Evolutionary conservation across 176 grass and related monocot species (phyloP).

Genomic region (Ananas comosus): DNA sequence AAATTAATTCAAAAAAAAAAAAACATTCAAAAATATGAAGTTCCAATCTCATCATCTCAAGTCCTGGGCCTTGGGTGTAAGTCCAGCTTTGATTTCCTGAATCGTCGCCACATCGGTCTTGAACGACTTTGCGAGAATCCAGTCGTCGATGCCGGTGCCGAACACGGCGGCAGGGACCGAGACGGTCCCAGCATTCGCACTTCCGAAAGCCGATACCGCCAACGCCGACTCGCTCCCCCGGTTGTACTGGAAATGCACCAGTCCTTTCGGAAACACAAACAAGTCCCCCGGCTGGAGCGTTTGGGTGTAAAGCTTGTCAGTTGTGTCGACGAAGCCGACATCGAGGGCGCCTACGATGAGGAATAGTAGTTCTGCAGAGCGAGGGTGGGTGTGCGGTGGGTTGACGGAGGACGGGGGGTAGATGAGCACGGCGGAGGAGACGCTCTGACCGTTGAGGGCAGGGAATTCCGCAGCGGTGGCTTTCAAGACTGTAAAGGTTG

Average conservation of each 20-base stretch:
- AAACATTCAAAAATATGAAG: background rate
- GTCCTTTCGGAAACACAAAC: conserved; percentile 42
- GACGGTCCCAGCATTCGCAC: conserved; percentile 32
- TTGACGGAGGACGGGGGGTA: conserved; percentile 23
- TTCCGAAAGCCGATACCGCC: conserved; percentile 31
- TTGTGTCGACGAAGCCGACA: conserved; percentile 26
- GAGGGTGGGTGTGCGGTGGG: conserved; percentile 36
- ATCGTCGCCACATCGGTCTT: conserved; percentile 12
- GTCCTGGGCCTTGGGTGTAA: background rate
- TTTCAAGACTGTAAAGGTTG: conserved; percentile 19
- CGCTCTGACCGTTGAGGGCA: conserved; percentile 32
- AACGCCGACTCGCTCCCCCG: background rate
- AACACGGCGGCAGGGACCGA: conserved; percentile 13
- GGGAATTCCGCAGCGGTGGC: conserved; percentile 30
- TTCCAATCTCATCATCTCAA: background rate
- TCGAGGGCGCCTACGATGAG: conserved; percentile 14
- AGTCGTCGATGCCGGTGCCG: conserved; percentile 20
- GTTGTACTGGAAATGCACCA: conserved; percentile 43
- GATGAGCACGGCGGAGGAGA: conserved; percentile 23
- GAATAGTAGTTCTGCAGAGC: conserved; percentile 26
- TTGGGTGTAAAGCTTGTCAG: conserved; percentile 14
- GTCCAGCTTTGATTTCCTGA: background rate
- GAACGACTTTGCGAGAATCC: conserved; percentile 27
- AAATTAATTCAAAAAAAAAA: background rate
- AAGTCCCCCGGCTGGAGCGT: conserved; percentile 27